phyloP scores from a whole-genome alignment of 345 rosid species.

The Melastoma malabathricum region DNA sequence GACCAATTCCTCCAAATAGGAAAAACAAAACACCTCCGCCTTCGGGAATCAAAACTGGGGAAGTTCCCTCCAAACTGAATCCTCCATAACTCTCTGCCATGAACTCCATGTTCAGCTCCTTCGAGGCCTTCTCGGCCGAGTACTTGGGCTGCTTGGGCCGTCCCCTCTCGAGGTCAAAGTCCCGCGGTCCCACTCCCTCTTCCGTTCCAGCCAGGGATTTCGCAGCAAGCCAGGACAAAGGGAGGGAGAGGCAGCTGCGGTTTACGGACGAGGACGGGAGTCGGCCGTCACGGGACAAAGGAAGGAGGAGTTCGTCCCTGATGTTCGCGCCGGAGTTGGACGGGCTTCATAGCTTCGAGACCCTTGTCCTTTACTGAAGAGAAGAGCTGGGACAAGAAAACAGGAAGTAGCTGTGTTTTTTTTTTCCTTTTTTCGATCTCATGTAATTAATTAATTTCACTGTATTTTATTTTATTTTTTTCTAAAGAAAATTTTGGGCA shows the following conservation, averaged over 20 bases:
- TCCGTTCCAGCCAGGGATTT: neutral
- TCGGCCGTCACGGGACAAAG: neutral
- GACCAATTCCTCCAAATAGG: no score
- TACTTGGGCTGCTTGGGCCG: slow-evolving; percentile 18
- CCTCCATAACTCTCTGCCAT: no score
- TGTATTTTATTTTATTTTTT: no score
- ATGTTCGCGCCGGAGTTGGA: slow-evolving; percentile 10
- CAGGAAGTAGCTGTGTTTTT: no score
- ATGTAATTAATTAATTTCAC: no score
- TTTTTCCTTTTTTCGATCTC: no score
- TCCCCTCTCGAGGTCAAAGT: slow-evolving; percentile 16
- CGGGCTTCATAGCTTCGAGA: slow-evolving; percentile 12
- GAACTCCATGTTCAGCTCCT: slow-evolving; percentile 73
- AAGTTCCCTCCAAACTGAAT: no score
- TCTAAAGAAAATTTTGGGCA: no score
- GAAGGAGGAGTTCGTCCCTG: neutral
- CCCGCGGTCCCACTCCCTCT: slow-evolving; percentile 4
- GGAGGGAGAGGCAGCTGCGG: neutral
- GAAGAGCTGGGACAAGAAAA: no score
- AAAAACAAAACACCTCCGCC: no score
- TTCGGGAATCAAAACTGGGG: no score
- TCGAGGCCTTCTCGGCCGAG: slow-evolving; percentile 50
- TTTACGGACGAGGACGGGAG: neutral
- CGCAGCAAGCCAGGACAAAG: slow-evolving; percentile 4
- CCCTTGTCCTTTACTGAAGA: slow-evolving; percentile 5